A percentile compares a stretch with the other conserved stretches of the same genome.
These are phyloP conservation scores for Salvia sclarea DNA, from an alignment of 305 asterid genomes.

Conservation along the genomic window DNA sequence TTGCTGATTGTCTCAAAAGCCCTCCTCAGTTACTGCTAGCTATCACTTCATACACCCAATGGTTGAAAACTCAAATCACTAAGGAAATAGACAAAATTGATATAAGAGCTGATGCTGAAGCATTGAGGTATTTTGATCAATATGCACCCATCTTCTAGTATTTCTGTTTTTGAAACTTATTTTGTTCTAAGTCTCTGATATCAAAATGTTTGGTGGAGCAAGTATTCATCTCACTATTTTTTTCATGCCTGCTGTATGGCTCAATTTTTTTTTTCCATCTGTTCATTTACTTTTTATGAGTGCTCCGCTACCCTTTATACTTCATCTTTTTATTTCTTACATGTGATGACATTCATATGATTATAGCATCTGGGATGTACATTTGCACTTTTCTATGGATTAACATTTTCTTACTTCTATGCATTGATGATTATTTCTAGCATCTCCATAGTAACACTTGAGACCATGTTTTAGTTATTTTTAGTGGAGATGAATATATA, in stretches of 20 bases:
- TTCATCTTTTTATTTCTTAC: background rate
- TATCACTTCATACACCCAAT: constrained; percentile 70
- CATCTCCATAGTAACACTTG: background rate
- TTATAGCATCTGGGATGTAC: background rate
- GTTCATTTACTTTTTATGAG: background rate
- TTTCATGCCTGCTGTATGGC: background rate
- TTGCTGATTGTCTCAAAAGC: constrained; percentile 67
- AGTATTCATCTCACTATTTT: constrained; percentile 5
- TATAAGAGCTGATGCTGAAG: constrained; percentile 92
- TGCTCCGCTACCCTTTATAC: constrained; percentile 16
- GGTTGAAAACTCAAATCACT: constrained; percentile 59
- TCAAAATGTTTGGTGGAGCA: background rate
- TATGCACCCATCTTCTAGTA: constrained; percentile 5
- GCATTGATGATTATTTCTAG: constrained; percentile 1
- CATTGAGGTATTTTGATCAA: constrained; percentile 63
- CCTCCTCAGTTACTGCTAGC: constrained; percentile 86
- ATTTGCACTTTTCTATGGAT: background rate
- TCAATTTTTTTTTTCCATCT: too few relatives aligned
- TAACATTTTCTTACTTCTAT: constrained; percentile 8
- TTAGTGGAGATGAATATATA: background rate
- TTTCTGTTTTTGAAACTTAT: constrained; percentile 17
- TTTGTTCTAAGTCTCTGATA: constrained; percentile 6
- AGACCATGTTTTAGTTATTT: background rate
- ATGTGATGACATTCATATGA: background rate
- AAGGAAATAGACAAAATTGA: constrained; percentile 80